Conservation (phyloP, 139 green algal species). For the Tetraselmis chui region DNA sequence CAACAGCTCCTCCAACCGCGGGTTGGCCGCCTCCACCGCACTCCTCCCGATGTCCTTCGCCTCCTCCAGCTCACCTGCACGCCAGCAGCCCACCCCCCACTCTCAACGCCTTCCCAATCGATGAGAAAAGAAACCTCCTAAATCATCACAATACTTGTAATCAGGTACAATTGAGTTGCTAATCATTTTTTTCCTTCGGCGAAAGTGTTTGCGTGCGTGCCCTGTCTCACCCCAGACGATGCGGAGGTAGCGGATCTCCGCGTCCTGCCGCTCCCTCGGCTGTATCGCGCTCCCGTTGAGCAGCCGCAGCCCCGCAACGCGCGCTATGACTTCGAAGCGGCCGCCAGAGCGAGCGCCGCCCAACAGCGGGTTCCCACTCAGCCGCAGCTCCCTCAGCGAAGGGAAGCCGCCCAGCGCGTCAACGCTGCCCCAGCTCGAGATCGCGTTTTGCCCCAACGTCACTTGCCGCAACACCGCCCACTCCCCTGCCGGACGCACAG, state of each 20-base stretch:
- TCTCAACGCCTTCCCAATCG: too few relatives aligned
- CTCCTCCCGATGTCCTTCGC: too few relatives aligned
- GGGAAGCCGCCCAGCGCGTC: conserved; percentile 55
- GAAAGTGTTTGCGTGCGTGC: too few relatives aligned
- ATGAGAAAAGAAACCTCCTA: too few relatives aligned
- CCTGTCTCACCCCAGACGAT: neutral
- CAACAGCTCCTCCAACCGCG: neutral
- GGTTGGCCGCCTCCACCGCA: neutral
- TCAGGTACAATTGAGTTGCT: too few relatives aligned
- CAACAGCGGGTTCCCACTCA: conserved; percentile 4
- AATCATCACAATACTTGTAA: too few relatives aligned
- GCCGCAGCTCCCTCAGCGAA: neutral
- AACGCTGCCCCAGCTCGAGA: conserved; percentile 53
- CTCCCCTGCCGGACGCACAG: too few relatives aligned
- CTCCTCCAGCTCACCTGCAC: neutral
- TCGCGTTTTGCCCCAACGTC: conserved; percentile 41
- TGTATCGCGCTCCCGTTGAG: conserved; percentile 69
- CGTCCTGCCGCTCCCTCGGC: conserved; percentile 56
- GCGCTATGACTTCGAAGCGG: conserved; percentile 60
- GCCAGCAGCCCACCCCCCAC: too few relatives aligned
- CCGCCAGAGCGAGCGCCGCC: conserved; percentile 14
- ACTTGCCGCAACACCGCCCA: conserved; percentile 11
- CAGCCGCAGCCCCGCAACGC: conserved; percentile 39
- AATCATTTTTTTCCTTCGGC: too few relatives aligned
- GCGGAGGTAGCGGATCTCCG: conserved; percentile 69